Conservation (phyloP, 202 grass and related monocot genomes). For the Dendrocalamus latiflorus region DNA sequence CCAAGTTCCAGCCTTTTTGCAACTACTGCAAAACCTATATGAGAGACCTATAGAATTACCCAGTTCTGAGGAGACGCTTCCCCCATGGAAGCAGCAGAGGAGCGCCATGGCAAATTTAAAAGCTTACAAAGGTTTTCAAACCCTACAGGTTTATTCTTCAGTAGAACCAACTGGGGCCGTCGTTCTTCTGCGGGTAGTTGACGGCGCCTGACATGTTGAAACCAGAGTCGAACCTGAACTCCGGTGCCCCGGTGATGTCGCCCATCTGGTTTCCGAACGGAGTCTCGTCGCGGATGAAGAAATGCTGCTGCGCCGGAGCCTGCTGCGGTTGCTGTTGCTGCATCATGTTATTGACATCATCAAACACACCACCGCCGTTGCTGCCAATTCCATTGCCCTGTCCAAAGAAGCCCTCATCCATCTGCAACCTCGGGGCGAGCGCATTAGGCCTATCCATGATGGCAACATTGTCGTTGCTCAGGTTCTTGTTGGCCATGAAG, state of each 20-base stretch:
- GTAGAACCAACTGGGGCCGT: conserved; percentile 75
- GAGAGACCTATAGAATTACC: conserved; percentile 51
- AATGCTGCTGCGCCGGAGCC: conserved; percentile 39
- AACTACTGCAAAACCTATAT: conserved; percentile 59
- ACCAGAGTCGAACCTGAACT: conserved; percentile 47
- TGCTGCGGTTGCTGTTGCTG: conserved; percentile 46
- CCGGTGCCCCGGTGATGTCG: conserved; percentile 14
- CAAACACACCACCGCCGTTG: conserved; percentile 30
- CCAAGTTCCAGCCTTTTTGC: conserved; percentile 51
- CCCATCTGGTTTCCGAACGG: conserved; percentile 44
- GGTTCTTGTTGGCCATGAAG: conserved; percentile 19
- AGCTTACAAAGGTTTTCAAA: conserved; percentile 33
- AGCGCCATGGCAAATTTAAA: conserved; percentile 32
- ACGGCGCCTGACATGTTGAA: conserved; percentile 45
- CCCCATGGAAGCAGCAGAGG: conserved; percentile 19
- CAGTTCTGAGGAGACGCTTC: conserved; percentile 25
- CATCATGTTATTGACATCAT: conserved; percentile 46
- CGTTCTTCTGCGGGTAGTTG: conserved; percentile 49
- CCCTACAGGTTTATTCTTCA: conserved; percentile 58
- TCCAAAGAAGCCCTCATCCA: conserved; percentile 56
- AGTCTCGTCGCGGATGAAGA: conserved; percentile 40
- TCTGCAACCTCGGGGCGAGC: conserved; percentile 39
- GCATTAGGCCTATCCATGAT: conserved; percentile 47
- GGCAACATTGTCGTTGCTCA: conserved; percentile 30
- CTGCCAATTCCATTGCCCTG: conserved; percentile 34